Percentiles rank a stretch among this genome's conserved stretches.
Evolutionary conservation across 2,329 filamentous ascomycete species (phyloP).

Genomic region (Didymella glomerata): DNA sequence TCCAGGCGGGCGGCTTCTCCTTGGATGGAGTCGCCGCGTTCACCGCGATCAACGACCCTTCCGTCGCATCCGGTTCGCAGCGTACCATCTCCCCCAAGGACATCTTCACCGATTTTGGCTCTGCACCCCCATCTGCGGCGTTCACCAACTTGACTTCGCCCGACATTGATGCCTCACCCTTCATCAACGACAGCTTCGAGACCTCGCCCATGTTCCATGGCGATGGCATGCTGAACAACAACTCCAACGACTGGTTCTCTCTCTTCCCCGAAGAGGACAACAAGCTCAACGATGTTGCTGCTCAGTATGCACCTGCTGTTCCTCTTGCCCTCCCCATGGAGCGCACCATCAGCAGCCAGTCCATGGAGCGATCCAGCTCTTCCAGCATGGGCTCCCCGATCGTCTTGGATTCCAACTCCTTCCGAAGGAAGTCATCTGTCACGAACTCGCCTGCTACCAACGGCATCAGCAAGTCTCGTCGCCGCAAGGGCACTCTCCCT

Average conservation of each 20-base stretch:
- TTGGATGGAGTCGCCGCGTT: slow-evolving; percentile 50
- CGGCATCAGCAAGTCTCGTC: slow-evolving; percentile 73
- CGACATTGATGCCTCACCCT: slow-evolving; percentile 78
- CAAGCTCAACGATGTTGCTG: slow-evolving; percentile 36
- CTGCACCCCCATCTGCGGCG: slow-evolving; percentile 81
- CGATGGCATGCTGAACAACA: slow-evolving; percentile 62
- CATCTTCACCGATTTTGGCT: slow-evolving; percentile 75
- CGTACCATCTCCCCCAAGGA: slow-evolving; percentile 85
- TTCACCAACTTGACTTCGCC: slow-evolving; percentile 88
- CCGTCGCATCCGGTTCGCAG: slow-evolving; percentile 47
- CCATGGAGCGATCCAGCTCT: slow-evolving; percentile 47
- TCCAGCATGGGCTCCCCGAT: slow-evolving; percentile 50
- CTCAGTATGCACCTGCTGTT: slow-evolving; percentile 34
- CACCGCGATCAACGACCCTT: slow-evolving; percentile 57
- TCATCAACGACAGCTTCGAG: slow-evolving; percentile 73
- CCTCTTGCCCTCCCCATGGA: slow-evolving; percentile 50
- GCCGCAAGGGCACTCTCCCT: slow-evolving; percentile 81
- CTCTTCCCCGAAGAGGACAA: slow-evolving; percentile 69
- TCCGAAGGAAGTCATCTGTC: slow-evolving; percentile 54
- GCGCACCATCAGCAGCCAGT: slow-evolving; percentile 52
- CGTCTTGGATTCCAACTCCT: slow-evolving; percentile 44
- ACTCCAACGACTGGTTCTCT: slow-evolving; percentile 71
- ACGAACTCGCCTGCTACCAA: slow-evolving; percentile 65
- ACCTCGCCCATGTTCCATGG: slow-evolving; percentile 78
- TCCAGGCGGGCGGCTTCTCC: slow-evolving; percentile 44